Conservation (phyloP, 352 stramenopile species). For the Blastocystis sp. region DNA sequence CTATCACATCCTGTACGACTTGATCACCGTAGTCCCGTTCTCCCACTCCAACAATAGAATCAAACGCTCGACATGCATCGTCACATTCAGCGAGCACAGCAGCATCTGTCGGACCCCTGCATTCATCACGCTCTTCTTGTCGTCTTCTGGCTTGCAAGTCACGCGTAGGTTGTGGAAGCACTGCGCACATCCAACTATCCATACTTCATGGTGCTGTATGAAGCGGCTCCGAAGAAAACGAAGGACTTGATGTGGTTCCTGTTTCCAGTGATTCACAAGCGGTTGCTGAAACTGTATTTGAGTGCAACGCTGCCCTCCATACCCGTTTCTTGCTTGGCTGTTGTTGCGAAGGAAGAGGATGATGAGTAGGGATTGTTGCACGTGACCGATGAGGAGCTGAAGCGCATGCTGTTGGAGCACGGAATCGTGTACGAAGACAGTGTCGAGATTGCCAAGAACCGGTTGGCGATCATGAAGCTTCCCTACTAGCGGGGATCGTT, state of each 20-base stretch:
- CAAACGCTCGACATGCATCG: conserved; percentile 26
- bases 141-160: background rate
- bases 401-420: background rate
- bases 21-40: background rate
- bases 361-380: background rate
- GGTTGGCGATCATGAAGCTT: background rate
- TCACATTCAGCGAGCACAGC: conserved; percentile 9
- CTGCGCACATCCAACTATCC: background rate
- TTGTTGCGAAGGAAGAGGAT: background rate
- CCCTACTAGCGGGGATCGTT: conserved; percentile 41
- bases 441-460: conserved; percentile 24
- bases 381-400: background rate
- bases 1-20: conserved; percentile 48
- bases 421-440: background rate
- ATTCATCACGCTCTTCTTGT: conserved; percentile 61
- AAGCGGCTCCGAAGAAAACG: conserved; percentile 13
- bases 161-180: conserved; percentile 26
- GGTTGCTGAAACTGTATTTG: conserved; percentile 10
- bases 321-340: background rate
- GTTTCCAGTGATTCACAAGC: background rate
- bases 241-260: conserved; percentile 10
- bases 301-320: conserved; percentile 11
- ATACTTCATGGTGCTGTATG: conserved; percentile 27
- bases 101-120: background rate
- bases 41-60: background rate